Base-by-base conservation (phyloP, 495 filamentous ascomycete species). In the Bryoglossum gracile region DNA sequence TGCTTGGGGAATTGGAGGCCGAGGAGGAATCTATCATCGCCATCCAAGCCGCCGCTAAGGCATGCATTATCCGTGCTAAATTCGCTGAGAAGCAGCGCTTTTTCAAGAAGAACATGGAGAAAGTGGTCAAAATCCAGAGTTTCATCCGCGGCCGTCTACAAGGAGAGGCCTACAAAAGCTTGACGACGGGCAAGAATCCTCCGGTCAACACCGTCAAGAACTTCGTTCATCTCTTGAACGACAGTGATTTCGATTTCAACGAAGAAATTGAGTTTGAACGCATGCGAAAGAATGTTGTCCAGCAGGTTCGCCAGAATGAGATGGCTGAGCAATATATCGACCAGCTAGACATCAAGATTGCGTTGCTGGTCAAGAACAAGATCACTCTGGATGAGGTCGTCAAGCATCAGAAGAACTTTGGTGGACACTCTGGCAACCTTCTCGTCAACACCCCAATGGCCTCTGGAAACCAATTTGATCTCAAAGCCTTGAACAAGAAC, bases 311-410 rank as follows among this genome's bases (percentile, higher is more conserved):
- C 11, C 91, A 95, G 55, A 97, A 97, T 55, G 92, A 99, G 63
- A 77, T 94, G 71, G 84, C 92, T 17, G 94, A 99, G 67, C 87
- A 95, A 59, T 97, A 97, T 58, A 94, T 99, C 58, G 89, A 94
- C 57, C 91, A 97, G 58, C 75, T 99, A 34, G 94, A 97, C 60
- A 95, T 96, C 73, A 99, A 99, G 68, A 99, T 99, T 60, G 92
- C 91, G 10, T 78, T 99, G 4, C 76, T 99, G 13, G 94, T 97
- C 52, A 96, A 97, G 72, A 97, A 97, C 69, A 99, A 97, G 68
- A 99, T 99, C 61, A 97, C 94, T 0, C 75, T 97, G 1, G 92
- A 99, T 62, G 92, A 99, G 72, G 90, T 99, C 36, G 85, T 97
- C 37, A 91, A 85, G 60, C 94, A 97, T 62, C 94, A 97, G 64